Conservation (phyloP, 805 yeast species). For the Candida tibetensis region DNA sequence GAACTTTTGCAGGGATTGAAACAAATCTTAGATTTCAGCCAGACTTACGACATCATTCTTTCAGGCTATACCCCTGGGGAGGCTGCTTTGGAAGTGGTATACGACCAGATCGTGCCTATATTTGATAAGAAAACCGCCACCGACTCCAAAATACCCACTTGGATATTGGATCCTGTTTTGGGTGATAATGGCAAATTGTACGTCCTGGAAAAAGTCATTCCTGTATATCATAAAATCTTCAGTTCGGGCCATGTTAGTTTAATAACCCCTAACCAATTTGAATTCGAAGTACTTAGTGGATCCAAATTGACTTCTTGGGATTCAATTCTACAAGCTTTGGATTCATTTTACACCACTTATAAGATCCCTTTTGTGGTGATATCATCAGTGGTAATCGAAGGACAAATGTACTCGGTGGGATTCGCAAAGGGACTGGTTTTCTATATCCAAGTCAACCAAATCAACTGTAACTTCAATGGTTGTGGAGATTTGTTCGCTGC, state of each 20-base stretch:
- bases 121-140: constrained; percentile 14
- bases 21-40: constrained; percentile 38
- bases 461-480: constrained; percentile 66
- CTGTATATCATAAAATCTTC: constrained; percentile 50
- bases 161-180: constrained; percentile 86
- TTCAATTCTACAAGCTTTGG: constrained; percentile 38
- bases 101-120: constrained; percentile 36
- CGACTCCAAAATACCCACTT: constrained; percentile 28
- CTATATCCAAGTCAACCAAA: constrained; percentile 42
- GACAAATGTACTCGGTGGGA: constrained; percentile 42
- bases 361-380: constrained; percentile 52
- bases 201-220: constrained; percentile 58
- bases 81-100: constrained; percentile 51
- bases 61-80: constrained; percentile 79
- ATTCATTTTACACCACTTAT: constrained; percentile 42
- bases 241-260: constrained; percentile 42
- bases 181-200: constrained; percentile 88
- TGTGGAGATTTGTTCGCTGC: constrained; percentile 75
- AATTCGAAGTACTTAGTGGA: constrained; percentile 59
- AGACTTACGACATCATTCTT: constrained; percentile 58
- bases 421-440: constrained; percentile 19
- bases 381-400: constrained; percentile 50
- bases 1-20: constrained; percentile 56
- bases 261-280: constrained; percentile 75
- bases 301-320: constrained; percentile 36